A percentile compares a stretch with the other conserved stretches of the same genome.
Evolutionary conservation across 805 yeast genomes (phyloP).

Genomic region (Nakazawaea ishiwadae): DNA sequence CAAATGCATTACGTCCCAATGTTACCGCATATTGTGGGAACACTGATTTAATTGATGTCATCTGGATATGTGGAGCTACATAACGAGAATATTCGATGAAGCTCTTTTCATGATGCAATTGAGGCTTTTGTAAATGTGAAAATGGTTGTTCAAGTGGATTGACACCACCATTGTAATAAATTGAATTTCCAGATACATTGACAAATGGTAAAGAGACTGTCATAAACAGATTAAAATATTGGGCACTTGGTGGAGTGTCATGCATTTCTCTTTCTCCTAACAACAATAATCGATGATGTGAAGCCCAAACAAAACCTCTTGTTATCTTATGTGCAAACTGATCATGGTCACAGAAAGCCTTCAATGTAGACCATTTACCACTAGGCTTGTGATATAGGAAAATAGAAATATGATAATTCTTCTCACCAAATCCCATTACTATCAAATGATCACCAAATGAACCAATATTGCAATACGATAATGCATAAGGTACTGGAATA

Average conservation of each 20-base stretch:
- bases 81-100: constrained; percentile 73
- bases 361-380: constrained; percentile 61
- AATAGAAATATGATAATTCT: constrained; percentile 37
- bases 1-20: constrained; percentile 69
- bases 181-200: constrained; percentile 30
- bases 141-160: not conserved
- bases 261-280: constrained; percentile 50
- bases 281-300: constrained; percentile 67
- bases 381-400: constrained; percentile 50
- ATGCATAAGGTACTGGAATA: constrained; percentile 33
- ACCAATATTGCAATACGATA: constrained; percentile 56
- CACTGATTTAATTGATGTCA: constrained; percentile 62
- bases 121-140: too few relatives aligned
- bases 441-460: constrained; percentile 63
- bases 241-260: constrained; percentile 39
- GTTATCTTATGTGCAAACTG: constrained; percentile 55
- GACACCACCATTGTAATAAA: not conserved
- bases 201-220: constrained; percentile 51
- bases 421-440: constrained; percentile 51
- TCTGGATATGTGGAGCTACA: constrained; percentile 65
- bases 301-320: constrained; percentile 70
- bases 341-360: constrained; percentile 47
- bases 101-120: constrained; percentile 20
- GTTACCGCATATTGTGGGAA: constrained; percentile 78
- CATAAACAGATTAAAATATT: constrained; percentile 42